Percentiles rank a stretch among this genome's conserved stretches.
These are phyloP conservation scores for Beauveria varroae DNA, from an alignment of 2,329 filamentous ascomycete species.

Conservation along the genomic window DNA sequence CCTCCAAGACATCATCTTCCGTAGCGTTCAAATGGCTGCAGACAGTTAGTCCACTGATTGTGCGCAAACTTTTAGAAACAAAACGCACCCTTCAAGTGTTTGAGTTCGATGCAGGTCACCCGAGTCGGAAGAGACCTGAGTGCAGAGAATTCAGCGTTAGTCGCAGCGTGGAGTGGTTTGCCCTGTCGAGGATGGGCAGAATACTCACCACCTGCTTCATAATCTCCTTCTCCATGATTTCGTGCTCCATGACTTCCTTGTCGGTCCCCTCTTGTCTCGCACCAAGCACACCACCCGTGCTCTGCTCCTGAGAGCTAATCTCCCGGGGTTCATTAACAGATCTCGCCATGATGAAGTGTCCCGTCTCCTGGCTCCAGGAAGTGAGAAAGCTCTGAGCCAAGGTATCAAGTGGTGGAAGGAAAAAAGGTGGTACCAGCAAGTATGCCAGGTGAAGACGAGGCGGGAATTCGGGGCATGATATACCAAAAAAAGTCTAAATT, in stretches of 20 bases:
- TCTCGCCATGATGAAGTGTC: slow-evolving; percentile 2
- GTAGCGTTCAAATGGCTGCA: slow-evolving; percentile 20
- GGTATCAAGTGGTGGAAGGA: not conserved
- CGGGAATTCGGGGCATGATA: slow-evolving; percentile 1
- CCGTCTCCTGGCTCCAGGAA: not conserved
- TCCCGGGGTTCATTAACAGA: not conserved
- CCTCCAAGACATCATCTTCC: slow-evolving; percentile 23
- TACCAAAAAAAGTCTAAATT: slow-evolving; percentile 1
- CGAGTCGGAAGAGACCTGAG: not conserved
- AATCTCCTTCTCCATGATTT: too few relatives aligned
- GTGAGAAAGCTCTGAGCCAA: not conserved
- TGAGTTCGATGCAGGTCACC: not conserved
- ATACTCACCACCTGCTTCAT: not conserved
- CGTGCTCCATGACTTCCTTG: too few relatives aligned
- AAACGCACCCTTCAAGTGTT: slow-evolving; percentile 7
- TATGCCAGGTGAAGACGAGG: not conserved
- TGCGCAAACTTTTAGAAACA: not conserved
- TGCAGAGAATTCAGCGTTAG: not conserved
- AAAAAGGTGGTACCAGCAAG: not conserved
- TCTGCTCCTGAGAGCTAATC: not conserved
- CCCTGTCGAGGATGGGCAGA: too few relatives aligned
- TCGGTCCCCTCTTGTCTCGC: slow-evolving; percentile 1
- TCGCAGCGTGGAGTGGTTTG: not conserved
- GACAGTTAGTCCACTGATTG: not conserved
- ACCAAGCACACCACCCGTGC: slow-evolving; percentile 2